Conservation (phyloP, 768 basidiomycete species). For the Lanmaoa pseudosensibilis region DNA sequence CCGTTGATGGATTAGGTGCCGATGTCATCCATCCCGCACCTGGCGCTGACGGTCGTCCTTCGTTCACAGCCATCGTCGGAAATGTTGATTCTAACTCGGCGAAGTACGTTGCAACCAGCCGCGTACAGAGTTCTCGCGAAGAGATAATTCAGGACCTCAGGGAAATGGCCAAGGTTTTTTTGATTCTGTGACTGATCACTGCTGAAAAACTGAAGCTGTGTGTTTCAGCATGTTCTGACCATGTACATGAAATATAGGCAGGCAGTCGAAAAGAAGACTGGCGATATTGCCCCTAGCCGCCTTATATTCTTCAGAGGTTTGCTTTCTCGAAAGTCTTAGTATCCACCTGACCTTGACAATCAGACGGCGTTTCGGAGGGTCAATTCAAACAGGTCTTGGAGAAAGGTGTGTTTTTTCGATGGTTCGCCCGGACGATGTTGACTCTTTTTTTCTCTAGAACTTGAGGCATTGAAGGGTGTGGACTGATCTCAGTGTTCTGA, state of each 20-base stretch:
- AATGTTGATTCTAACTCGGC: slow-evolving; percentile 76
- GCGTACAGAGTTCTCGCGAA: slow-evolving; percentile 64
- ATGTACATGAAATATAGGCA: slow-evolving; percentile 62
- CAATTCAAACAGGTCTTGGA: slow-evolving; percentile 53
- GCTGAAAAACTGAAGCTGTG: slow-evolving; percentile 10
- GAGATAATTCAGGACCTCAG: slow-evolving; percentile 77
- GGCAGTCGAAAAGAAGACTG: slow-evolving; percentile 49
- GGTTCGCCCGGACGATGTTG: background rate
- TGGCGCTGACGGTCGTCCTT: slow-evolving; percentile 75
- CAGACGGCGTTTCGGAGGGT: slow-evolving; percentile 58
- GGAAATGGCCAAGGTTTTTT: slow-evolving; percentile 59
- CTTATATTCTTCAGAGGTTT: slow-evolving; percentile 79
- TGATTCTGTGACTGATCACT: background rate
- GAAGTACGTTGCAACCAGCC: slow-evolving; percentile 64
- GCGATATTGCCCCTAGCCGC: slow-evolving; percentile 53
- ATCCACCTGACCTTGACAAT: slow-evolving; percentile 2
- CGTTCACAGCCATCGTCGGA: slow-evolving; percentile 77
- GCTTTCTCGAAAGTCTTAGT: slow-evolving; percentile 2
- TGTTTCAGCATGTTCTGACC: slow-evolving; percentile 47
- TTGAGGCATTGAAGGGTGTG: slow-evolving; percentile 58
- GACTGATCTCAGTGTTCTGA: background rate
- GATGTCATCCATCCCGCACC: slow-evolving; percentile 85
- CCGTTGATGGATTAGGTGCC: slow-evolving; percentile 48
- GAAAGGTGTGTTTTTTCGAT: slow-evolving; percentile 41
- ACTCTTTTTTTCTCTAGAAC: slow-evolving; percentile 42